These are phyloP conservation scores for Tremella fuciformis DNA, from an alignment of 768 basidiomycete genomes.

Conservation along the genomic window DNA sequence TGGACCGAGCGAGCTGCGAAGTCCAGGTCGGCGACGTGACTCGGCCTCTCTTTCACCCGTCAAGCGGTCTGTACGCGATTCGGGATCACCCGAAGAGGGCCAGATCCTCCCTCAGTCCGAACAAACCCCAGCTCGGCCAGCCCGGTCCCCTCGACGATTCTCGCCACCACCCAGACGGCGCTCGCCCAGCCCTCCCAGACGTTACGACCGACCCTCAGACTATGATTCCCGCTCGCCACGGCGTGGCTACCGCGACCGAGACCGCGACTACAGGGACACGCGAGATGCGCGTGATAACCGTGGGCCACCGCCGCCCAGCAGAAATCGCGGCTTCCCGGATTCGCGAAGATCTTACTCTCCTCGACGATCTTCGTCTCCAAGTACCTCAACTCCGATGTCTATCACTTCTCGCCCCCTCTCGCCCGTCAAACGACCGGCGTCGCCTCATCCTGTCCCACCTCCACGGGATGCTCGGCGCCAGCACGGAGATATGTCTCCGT, in stretches of 20 bases:
- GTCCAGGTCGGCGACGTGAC: not conserved
- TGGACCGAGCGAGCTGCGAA: not conserved
- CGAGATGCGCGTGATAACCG: not conserved
- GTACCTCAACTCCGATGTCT: not conserved
- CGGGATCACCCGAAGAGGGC: slow-evolving; percentile 1
- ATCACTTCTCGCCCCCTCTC: not conserved
- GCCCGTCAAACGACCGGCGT: not conserved
- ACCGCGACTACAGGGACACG: not conserved
- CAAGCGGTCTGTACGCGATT: not conserved
- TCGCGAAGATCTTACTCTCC: not conserved
- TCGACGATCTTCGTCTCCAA: not conserved
- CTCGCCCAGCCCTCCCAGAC: not conserved
- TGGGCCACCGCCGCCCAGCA: not conserved
- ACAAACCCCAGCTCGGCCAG: not conserved
- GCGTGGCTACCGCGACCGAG: not conserved
- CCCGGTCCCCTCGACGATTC: not conserved
- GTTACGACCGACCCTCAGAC: not conserved
- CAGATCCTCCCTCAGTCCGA: not conserved
- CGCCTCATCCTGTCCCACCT: not conserved
- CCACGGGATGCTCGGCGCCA: not conserved
- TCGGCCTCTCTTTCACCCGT: not conserved
- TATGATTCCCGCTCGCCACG: not conserved
- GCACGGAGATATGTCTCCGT: not conserved
- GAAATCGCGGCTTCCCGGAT: slow-evolving; percentile 1
- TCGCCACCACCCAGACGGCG: slow-evolving; percentile 1